Evolutionary conservation across 2,329 filamentous ascomycete genomes (phyloP), one percentile per base, ranked within the genome.

Genomic region (Pseudogymnoascus sp.): DNA sequence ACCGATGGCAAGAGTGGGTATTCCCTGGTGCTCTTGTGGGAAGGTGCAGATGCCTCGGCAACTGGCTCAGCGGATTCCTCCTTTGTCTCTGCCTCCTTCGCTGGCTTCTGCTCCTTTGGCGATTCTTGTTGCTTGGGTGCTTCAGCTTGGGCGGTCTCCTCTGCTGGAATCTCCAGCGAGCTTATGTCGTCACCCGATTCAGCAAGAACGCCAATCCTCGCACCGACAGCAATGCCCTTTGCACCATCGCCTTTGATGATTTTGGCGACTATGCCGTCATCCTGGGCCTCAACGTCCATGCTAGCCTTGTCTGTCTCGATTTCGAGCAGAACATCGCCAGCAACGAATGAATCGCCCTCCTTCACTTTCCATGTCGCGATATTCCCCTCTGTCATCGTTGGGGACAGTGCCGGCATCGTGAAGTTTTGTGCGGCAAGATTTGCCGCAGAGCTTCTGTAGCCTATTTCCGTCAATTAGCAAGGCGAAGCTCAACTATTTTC

Each of bases 251-350:
- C 78, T 71, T 85, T 78, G 71, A 86, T 83, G 68, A 96, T 93
- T 80, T 94, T 95, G 71, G 91, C 86, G 74, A 96, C 77, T 67
- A 93, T 79, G 41, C 91, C 91, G 71, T 95, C 90, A 47, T 96
- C 91, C 76, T 94, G 91, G 39, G 91, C 91, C 78, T 96, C 91
- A 25, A 96, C 91, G 68, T 96, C 91, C 90, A 96, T 96, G 61
- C 90, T 90, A 61, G 91, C 91, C 80, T 96, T 96, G 75, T 96
- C 91, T 62, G 91, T 96, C 78, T 96, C 91, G 72, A 96, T 94
- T 76, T 96, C 91, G 63, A 96, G 84, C 59, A 96, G 81, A 32
- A 96, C 90, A 74, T 96, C 91, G 67, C 91, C 91, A 62, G 90
- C 88, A 58, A 83, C 79, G 74, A 91, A 96, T 59, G 84, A 81